phyloP scores from a whole-genome alignment of 148 eudicot genomes.

The Talinum fruticosum region DNA sequence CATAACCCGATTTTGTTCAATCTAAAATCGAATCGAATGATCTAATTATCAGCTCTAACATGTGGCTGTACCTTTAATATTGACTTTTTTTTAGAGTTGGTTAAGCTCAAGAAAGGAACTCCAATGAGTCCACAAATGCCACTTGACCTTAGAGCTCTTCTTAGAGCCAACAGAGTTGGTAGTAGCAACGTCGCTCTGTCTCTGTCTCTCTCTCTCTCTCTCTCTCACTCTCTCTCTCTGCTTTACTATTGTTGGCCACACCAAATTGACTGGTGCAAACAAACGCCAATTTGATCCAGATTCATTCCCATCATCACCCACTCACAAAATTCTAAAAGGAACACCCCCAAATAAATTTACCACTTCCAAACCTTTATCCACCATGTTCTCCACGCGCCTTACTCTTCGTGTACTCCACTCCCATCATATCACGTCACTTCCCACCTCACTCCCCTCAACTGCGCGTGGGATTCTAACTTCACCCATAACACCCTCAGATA shows the following conservation, averaged over 20 bases:
- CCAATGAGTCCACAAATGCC: neutral
- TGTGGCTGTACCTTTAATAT: no score
- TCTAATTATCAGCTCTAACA: no score
- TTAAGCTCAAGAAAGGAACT: neutral
- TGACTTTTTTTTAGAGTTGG: neutral
- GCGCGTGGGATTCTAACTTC: conserved; percentile 1
- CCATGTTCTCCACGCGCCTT: conserved; percentile 2
- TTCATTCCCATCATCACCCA: neutral
- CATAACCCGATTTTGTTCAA: no score
- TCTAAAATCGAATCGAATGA: no score
- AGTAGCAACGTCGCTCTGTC: no score
- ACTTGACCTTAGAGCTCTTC: conserved; percentile 21
- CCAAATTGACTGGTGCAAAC: conserved; percentile 2
- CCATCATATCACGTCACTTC: conserved; percentile 10
- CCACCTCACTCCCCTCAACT: neutral
- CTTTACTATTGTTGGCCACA: neutral
- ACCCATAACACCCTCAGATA: neutral
- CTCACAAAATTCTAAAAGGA: neutral
- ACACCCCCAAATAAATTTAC: neutral
- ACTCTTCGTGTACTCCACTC: neutral
- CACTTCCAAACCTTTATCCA: neutral
- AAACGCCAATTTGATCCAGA: neutral
- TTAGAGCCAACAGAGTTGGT: conserved; percentile 6
- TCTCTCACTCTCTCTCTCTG: neutral
- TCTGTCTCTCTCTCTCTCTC: neutral